Evolutionary conservation across 2,329 filamentous ascomycete genomes (phyloP), one percentile per base, ranked within the genome.

Genomic region (Fusarium azukiicola): DNA sequence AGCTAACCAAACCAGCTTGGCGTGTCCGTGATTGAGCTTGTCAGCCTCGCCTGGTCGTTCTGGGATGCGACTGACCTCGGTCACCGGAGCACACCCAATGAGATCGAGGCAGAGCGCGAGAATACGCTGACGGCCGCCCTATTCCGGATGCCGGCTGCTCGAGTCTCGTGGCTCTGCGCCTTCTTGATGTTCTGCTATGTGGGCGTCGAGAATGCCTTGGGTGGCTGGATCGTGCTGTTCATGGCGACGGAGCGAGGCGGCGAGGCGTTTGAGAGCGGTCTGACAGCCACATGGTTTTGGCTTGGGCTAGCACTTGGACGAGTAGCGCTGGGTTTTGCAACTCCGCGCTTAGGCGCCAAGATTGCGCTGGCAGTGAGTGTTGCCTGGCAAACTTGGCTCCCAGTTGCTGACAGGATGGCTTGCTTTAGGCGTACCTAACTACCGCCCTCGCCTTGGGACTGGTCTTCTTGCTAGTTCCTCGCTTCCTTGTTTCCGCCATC

Each of bases 191-290:
- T 67, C n/a, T 52, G 64, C 46, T 52, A 67, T n/a, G 46, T 67
- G 13, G 64, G 64, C n/a, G 47, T 67, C 36, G 64, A 67, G 64
- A 67, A 38, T 50, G 64, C 64, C 64, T 50, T 67, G 46, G 64
- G 64, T 38, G 64, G 64, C 46, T 67, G 64, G 64, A 67, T 67
- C 21, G 64, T 67, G n/a, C 27, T 67, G 44, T 67, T 67, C 21
- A 50, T 67, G 46, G 44, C 44, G 27, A 52, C 64, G 36, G 64
- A 32, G 7, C 64, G 46, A 67, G 46, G 64, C 23, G 64, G 64
- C 5, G 64, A 67, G 21, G 44, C 64, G 21, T 67, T 67, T 67
- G 64, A 49, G 44, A 67, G 64, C n/a, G 64, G 64, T 49, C 44
- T 67, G 4, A 67, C 32, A 36, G 64, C 64, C 46, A 67, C 27